Evolutionary conservation across 176 grass and related monocot genomes (phyloP).

Genomic region (Paspalum vaginatum): DNA sequence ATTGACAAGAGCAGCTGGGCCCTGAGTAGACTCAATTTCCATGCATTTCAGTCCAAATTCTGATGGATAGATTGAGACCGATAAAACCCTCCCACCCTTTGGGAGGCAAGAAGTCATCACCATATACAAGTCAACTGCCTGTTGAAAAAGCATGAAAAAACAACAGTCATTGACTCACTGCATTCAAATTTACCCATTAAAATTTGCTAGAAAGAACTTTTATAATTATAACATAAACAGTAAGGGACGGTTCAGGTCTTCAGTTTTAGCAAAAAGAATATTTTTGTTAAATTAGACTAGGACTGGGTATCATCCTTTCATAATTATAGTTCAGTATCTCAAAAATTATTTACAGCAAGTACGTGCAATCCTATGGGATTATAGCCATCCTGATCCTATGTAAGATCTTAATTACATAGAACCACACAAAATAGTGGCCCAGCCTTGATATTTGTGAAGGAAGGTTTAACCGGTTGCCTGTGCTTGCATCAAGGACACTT

Average conservation of each 20-base stretch:
- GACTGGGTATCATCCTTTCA: not conserved
- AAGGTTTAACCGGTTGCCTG: not conserved
- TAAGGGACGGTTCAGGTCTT: not conserved
- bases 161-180: not conserved
- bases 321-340: not conserved
- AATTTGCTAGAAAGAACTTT: not conserved
- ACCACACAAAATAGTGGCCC: not conserved
- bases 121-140: constrained; percentile 92
- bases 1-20: constrained; percentile 65
- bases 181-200: not conserved
- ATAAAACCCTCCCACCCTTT: constrained; percentile 68
- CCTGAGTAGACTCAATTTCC: constrained; percentile 74
- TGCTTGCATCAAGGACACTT: not conserved
- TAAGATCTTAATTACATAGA: not conserved
- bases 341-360: not conserved
- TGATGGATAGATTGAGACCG: constrained; percentile 78
- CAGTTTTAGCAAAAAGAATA: constrained; percentile 10
- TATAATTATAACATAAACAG: not conserved
- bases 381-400: not conserved
- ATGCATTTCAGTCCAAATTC: constrained; percentile 89
- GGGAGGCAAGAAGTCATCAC: constrained; percentile 80
- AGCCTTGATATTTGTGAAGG: too few species aligned
- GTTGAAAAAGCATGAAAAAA: constrained; percentile 21
- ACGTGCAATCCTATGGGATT: constrained; percentile 6
- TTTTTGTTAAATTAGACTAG: not conserved